Conservation (phyloP, 108 stramenopile genomes). For the Fragilaria crotonensis region DNA sequence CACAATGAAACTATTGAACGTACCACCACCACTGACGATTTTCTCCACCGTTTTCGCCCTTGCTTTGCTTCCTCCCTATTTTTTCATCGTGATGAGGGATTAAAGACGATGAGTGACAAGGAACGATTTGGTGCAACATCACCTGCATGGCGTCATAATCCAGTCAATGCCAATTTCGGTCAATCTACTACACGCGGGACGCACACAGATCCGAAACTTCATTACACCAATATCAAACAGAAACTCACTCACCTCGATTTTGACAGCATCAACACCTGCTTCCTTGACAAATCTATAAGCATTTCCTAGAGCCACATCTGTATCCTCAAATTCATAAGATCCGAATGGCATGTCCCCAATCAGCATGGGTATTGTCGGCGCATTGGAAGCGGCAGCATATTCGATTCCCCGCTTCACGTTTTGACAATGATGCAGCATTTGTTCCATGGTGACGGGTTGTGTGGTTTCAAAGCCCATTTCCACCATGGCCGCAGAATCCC, state of each 20-base stretch:
- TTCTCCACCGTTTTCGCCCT: constrained; percentile 66
- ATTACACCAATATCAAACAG: background rate
- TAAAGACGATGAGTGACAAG: no score
- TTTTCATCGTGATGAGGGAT: no score
- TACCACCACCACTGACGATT: constrained; percentile 89
- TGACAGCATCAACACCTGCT: constrained; percentile 87
- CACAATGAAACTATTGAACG: constrained; percentile 7
- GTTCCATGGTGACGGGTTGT: constrained; percentile 91
- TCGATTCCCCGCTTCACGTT: constrained; percentile 79
- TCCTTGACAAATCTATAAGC: constrained; percentile 90
- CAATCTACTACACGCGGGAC: no score
- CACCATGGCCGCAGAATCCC: constrained; percentile 91
- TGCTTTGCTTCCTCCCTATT: constrained; percentile 56
- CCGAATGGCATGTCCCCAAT: constrained; percentile 99
- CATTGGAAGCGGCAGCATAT: constrained; percentile 9
- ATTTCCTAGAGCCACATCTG: constrained; percentile 79
- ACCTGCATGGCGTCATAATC: no score
- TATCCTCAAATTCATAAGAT: constrained; percentile 85
- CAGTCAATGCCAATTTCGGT: no score
- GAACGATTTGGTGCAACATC: no score
- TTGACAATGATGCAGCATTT: constrained; percentile 96
- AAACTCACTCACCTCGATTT: constrained; percentile 75
- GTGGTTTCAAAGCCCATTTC: constrained; percentile 95
- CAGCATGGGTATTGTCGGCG: constrained; percentile 61
- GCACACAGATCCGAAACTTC: no score